phyloP scores from a whole-genome alignment of 2,329 filamentous ascomycete species.

The Stachybotrys elegans region DNA sequence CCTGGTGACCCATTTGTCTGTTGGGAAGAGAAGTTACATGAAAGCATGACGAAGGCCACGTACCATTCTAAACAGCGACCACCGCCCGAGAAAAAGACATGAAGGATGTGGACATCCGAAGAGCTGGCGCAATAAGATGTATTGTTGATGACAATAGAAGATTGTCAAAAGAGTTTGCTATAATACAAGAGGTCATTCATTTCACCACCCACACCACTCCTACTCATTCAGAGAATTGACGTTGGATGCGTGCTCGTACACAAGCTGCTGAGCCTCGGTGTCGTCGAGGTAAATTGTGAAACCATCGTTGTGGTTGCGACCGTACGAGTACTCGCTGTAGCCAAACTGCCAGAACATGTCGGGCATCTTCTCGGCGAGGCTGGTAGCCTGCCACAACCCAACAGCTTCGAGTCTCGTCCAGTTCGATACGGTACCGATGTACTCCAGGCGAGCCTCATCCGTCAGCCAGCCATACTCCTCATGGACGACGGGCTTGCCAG shows the following conservation, averaged over 20 bases:
- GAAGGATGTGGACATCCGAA: too few species aligned
- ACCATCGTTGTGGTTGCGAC: slow-evolving; percentile 49
- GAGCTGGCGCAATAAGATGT: too few species aligned
- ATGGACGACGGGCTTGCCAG: slow-evolving; percentile 40
- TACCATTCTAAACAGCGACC: too few species aligned
- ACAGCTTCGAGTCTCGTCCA: slow-evolving; percentile 39
- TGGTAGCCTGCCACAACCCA: slow-evolving; percentile 44
- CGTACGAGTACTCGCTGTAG: slow-evolving; percentile 44
- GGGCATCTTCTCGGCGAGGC: slow-evolving; percentile 39
- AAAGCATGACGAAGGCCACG: too few species aligned
- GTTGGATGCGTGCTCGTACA: slow-evolving; percentile 38
- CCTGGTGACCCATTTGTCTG: too few species aligned
- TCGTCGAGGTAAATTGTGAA: slow-evolving; percentile 53
- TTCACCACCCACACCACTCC: too few species aligned
- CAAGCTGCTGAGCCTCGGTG: slow-evolving; percentile 36
- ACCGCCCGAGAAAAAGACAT: too few species aligned
- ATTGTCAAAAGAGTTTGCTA: too few species aligned
- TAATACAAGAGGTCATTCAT: too few species aligned
- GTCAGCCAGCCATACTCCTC: slow-evolving; percentile 41
- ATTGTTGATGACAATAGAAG: too few species aligned
- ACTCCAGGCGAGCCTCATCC: slow-evolving; percentile 38
- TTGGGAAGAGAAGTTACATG: too few species aligned
- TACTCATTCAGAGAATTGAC: slow-evolving; percentile 22
- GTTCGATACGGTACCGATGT: slow-evolving; percentile 33
- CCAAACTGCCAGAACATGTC: slow-evolving; percentile 56